phyloP scores from a whole-genome alignment of 441 rosid genomes.

The Biscutella laevigata region DNA sequence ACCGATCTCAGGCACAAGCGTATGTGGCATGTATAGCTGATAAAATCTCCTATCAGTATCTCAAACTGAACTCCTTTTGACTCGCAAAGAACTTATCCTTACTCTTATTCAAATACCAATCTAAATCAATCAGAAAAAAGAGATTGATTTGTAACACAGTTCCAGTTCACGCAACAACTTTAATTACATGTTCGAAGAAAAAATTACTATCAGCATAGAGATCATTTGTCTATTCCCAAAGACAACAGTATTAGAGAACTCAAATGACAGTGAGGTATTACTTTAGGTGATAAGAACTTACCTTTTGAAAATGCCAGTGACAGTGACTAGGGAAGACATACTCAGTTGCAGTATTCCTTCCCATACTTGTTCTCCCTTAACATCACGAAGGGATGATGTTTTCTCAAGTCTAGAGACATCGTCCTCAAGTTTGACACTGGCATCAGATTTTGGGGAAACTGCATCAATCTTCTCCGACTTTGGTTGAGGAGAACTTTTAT shows the following conservation, averaged over 20 bases:
- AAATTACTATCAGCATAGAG: neutral
- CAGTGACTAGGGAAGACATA: slow-evolving; percentile 41
- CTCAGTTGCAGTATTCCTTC: slow-evolving; percentile 73
- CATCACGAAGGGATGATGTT: slow-evolving; percentile 20
- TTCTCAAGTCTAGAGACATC: slow-evolving; percentile 24
- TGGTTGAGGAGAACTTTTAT: slow-evolving; percentile 24
- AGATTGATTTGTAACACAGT: neutral
- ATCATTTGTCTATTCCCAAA: neutral
- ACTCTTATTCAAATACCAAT: slow-evolving; percentile 1
- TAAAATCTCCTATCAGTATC: neutral
- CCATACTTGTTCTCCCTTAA: slow-evolving; percentile 52
- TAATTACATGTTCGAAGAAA: neutral
- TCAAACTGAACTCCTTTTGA: neutral
- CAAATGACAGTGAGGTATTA: neutral
- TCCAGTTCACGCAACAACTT: neutral
- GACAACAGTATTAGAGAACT: neutral
- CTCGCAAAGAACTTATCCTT: neutral
- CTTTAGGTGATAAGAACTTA: slow-evolving; percentile 23
- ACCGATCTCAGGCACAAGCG: neutral
- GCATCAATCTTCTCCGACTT: slow-evolving; percentile 28
- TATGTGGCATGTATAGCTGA: neutral
- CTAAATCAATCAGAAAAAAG: neutral
- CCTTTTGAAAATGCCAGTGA: slow-evolving; percentile 67
- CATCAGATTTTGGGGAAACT: slow-evolving; percentile 14
- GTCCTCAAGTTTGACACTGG: slow-evolving; percentile 1